Evolutionary conservation across 495 filamentous ascomycete species (phyloP), one percentile per base, ranked within the genome.

Genomic region (Hyaloscypha bicolor): DNA sequence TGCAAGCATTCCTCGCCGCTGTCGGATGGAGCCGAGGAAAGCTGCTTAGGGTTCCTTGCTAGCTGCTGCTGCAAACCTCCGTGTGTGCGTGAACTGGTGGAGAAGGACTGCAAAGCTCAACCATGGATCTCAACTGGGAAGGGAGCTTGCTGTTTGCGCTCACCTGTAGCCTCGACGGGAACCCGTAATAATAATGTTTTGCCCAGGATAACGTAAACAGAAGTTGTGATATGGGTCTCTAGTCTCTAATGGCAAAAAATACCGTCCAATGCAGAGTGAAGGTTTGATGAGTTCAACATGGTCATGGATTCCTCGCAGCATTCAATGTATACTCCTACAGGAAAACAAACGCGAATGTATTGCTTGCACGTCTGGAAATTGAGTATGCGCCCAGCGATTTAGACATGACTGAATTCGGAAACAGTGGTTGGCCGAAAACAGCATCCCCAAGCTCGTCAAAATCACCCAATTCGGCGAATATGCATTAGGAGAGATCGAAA

Each of bases 401-500:
- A 48, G 29, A 21, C 4, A 58, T 22, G 51, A 31, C 35, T 57
- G 63, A 21, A 31, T 48, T 63, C 62, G 67, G 62, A 69, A 65
- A 30, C 65, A 64, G 68, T 67, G 57, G 65, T 64, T 64, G 65
- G 62, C 70, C 66, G 70, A 66, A 72, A 68, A 42, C 70, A 72
- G 70, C 63, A 52, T 55, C 31, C 25, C 48, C 63, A 32, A n/a
- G 16, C 58, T 70, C 62, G 62, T 59, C 71, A 67, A 62, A 67
- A 64, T 72, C 21, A 21, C 71, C 71, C 29, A 58, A 63, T 73
- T 66, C 60, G 60, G 45, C 66, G 55, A 60, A 33, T 64, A 25
- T 9, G 51, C 51, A 64, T 66, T n/a, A 62, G 58, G 56, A 62
- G 42, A 53, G 8, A 39, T 32, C 59, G 63, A 57, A 61, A 45